Evolutionary conservation across 2,329 filamentous ascomycete genomes (phyloP), one percentile per base, ranked within the genome.

Genomic region (Ophiostoma ulmi): DNA sequence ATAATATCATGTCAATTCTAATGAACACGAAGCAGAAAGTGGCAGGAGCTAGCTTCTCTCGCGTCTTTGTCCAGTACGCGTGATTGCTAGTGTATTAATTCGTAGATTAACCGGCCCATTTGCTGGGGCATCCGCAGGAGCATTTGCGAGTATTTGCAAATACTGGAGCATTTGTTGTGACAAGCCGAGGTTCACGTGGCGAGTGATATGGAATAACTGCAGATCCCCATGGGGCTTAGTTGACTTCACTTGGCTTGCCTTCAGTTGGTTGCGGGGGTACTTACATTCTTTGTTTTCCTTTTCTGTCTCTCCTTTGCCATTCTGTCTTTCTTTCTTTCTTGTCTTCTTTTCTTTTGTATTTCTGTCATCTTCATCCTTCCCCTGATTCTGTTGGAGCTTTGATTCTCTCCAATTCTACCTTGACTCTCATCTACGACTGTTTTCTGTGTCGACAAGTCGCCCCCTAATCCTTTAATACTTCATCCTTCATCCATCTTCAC

Each of bases 211-310:
- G 52, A 58, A 58, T 58, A 58, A 48, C 44, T 58, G 52, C 3
- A 58, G 52, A 31, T 58, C 52, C 52, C 52, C 52, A 58, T 58
- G 52, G 52, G 52, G 52, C 52, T 26, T 58, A 58, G 22, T 58
- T 48, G 44, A 20, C 17, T 39, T 17, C 5, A 48, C 44, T 48
- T 48, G 44, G 44, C 44, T 44, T 8, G 41, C 14, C 44, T n/a
- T 20, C 17, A n/a, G 44, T 48, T 58, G 52, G 52, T 58, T 58
- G 52, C 52, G 52, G 52, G 52, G 52, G 52, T 58, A 58, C 52
- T 58, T 11, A 31, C 22, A 58, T 58, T 26, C 52, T 58, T 58
- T 58, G 52, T 58, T 26, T 58, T 58, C 52, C 52, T 58, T 17
- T n/a, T 58, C 52, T 58, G 52, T 58, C 52, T 58, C 22, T 58